Base-by-base conservation (phyloP, 805 yeast species). In the Suhomyces pyralidae region DNA sequence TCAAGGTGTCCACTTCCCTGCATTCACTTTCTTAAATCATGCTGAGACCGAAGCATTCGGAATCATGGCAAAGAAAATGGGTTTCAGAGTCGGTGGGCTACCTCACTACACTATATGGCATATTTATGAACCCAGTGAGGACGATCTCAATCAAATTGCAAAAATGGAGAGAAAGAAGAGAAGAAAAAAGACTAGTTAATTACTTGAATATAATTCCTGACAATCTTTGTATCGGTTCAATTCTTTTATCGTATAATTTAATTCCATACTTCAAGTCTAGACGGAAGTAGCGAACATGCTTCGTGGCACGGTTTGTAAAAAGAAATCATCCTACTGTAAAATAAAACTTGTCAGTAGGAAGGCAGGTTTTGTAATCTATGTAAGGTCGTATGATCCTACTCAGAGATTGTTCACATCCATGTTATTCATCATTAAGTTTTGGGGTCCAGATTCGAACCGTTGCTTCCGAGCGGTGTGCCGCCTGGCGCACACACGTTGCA, bases 41-140 rank as follows among this genome's bases (percentile, higher is more conserved):
- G 96, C 96, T 0, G 96, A 88, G 66, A 88, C 96, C 0, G 96
- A 88, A 66, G 94, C 90, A 1, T 88, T 88, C 70, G 96, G 96
- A 36, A 88, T 88, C 62, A 78, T 90, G 85, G 84, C 91, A 19
- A 85, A 78, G 59, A 73, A 76, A 56, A 86, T 89, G 87, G 96
- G 96, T 5, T 88, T 81, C 69, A 75, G 75, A 55, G 96, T 90
- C 12, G 94, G 91, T 38, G 97, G 97, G 0, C 77, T 90, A 57
- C 96, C 97, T 4, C 92, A 90, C 70, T 90, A 93, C 67, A 96
- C 90, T 32, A 87, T 93, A 51, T 93, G 98, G 98, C 97, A 91
- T 69, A 86, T 90, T 47, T 88, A 86, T 66, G 96, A 88, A 64
- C 96, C 96, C 14, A 86, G 92, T 71, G 92, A 86, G 67, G 93